Base-by-base conservation (phyloP, 2,329 filamentous ascomycete genomes). In the Ambrosiella cleistominuta region DNA sequence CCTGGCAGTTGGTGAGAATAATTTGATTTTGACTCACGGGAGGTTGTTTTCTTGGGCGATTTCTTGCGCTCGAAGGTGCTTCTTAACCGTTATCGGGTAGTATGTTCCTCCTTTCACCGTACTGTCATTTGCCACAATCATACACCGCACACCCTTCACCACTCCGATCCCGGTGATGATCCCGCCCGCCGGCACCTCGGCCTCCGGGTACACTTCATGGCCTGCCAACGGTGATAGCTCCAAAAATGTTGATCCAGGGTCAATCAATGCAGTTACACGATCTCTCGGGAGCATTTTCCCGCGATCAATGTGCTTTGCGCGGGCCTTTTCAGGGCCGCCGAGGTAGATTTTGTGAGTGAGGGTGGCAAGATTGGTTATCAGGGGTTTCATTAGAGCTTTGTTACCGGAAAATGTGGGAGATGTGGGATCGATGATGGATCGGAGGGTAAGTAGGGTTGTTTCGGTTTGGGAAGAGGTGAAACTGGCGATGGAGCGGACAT, bases 91-190 rank as follows among this genome's bases (percentile, higher is more conserved):
- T 64, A 97, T 88, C 1, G 91, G 91, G 67, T 91, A 97, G 72
- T 98, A 98, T 1, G 91, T 95, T 27, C 91, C 91, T 56, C 91
- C 91, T 72, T 97, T 98, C 66, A 97, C 91, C 15, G 91, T 96
- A 72, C 88, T 94, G 68, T 96, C 91, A 68, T 97, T 96, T 60
- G 89, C 90, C 54, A 96, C 86, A 64, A 97, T 86, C 73, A 96
- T 85, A 69, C 91, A 97, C 45, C 83, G 85, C 35, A 95, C 88
- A 12, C 91, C 91, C 68, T 93, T 86, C 35, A 98, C 86, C 1
- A 86, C 85, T 2, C 91, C 91, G 56, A 97, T 81, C 0, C 91
- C 93, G 0, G 93, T 94, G 60, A 98, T 88, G 63, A 98, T 93
- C 6, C 89, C 91, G 35, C 85, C 93, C 0, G 88, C 85, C 0